Base-by-base conservation (phyloP, 2,329 filamentous ascomycete species). In the Ilyonectria mors-panacis region DNA sequence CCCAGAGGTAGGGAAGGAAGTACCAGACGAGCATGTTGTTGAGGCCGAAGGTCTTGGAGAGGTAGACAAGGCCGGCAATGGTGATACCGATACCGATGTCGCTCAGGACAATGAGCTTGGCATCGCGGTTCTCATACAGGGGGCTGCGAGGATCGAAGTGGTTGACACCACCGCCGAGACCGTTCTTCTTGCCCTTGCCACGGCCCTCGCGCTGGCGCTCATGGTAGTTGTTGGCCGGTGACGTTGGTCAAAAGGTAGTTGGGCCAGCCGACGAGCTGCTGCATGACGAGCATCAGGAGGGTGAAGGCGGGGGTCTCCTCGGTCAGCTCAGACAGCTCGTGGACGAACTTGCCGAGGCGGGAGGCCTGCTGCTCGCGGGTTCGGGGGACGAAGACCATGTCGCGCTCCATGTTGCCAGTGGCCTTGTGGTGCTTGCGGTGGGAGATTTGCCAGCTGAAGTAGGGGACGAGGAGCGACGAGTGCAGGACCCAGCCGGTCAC, bases 361-460 rank as follows among this genome's bases (percentile, higher is more conserved):
- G 86, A 87, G 72, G 94, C 94, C 78, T 93, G 95, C 79, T 93
- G 85, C 73, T 96, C 90, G 66, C 95, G 92, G 63, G 94, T 97
- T 84, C 94, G 94, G 67, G 96, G 96, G n/a, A 98, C 87, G 81
- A 98, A 98, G 70, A 98, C 96, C 96, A 99, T 99, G 84, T 99
- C 96, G 75, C 95, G 94, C 84, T 97, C 94, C 85, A 99, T 91
- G 87, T 99, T 90, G 76, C 95, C 96, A 44, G 96, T 99, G 71
- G 95, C 94, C 89, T 98, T 98, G 93, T 99, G 96, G 87, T 99
- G 96, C 90, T 97, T 97, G 86, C 94, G 93, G 86, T 99, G 96
- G 73, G 94, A 97, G 84, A 98, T 95, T 86, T 99, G 97, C 96
- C 96, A 99, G 80, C 94, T 97, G 86, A 98, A 99, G 86, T 98